These are phyloP conservation scores for Polygonum aviculare DNA, from an alignment of 148 eudicot species.

Conservation along the genomic window DNA sequence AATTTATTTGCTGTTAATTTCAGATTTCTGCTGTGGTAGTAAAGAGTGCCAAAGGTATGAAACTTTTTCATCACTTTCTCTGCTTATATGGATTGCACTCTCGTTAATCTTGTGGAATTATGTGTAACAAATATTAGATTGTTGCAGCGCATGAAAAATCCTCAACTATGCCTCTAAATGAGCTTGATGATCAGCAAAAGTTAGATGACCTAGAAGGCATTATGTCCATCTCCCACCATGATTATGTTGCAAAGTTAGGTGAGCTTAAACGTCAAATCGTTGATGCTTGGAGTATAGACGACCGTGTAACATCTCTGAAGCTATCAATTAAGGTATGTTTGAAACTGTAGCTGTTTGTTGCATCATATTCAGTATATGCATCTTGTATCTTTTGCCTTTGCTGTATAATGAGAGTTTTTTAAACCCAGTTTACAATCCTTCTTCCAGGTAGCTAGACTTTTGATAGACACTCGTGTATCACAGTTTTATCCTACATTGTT, in stretches of 20 bases:
- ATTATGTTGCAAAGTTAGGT: constrained; percentile 39
- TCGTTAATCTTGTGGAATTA: neutral
- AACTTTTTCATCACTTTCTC: constrained; percentile 9
- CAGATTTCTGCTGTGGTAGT: constrained; percentile 32
- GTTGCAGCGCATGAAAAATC: constrained; percentile 41
- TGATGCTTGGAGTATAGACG: constrained; percentile 53
- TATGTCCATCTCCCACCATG: constrained; percentile 45
- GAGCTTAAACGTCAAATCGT: constrained; percentile 51
- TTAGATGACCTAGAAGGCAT: constrained; percentile 32
- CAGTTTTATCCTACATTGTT: constrained; percentile 80
- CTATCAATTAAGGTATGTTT: constrained; percentile 56
- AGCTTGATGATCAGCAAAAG: constrained; percentile 43
- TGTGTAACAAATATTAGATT: constrained; percentile 7
- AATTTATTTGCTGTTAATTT: neutral
- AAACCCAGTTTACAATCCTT: neutral
- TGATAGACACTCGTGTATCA: constrained; percentile 47
- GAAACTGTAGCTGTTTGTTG: constrained; percentile 1
- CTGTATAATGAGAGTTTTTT: neutral
- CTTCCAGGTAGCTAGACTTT: constrained; percentile 66
- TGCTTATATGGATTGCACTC: neutral
- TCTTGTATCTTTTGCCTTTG: neutral
- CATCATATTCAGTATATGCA: neutral
- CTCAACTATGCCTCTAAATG: constrained; percentile 39
- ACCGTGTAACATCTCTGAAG: constrained; percentile 57
- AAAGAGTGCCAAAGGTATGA: constrained; percentile 42